Evolutionary conservation across 1,139 yeast species (phyloP).

Genomic region (Kodamaea plutei): DNA sequence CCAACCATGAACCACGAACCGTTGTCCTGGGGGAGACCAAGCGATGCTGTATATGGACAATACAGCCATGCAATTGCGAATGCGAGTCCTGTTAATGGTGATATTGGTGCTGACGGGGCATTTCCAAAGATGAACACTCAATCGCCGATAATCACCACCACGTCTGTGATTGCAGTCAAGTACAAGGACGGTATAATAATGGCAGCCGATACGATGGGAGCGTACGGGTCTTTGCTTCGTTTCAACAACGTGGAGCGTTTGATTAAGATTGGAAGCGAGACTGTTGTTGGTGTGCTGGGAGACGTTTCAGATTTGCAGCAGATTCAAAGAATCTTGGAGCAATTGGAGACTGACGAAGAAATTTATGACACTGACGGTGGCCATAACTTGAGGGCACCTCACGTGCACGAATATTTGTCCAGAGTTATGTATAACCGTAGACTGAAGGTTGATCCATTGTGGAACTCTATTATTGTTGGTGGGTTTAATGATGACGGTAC

Average conservation of each 20-base stretch:
- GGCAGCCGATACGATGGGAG: slow-evolving; percentile 93
- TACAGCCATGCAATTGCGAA: slow-evolving; percentile 73
- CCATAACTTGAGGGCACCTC: slow-evolving; percentile 73
- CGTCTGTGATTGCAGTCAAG: slow-evolving; percentile 89
- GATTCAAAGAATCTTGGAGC: slow-evolving; percentile 68
- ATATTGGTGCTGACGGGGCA: slow-evolving; percentile 18
- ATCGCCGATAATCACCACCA: slow-evolving; percentile 93
- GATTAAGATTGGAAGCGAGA: slow-evolving; percentile 73
- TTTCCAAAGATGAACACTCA: slow-evolving; percentile 85
- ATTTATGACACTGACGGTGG: slow-evolving; percentile 76
- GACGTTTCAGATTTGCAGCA: slow-evolving; percentile 94
- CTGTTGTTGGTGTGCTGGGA: slow-evolving; percentile 92
- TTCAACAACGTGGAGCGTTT: slow-evolving; percentile 83
- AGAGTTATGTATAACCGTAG: slow-evolving; percentile 84
- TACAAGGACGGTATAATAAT: slow-evolving; percentile 85
- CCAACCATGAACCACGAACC: slow-evolving; percentile 88
- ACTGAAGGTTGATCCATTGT: slow-evolving; percentile 89
- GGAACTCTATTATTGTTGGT: slow-evolving; percentile 93
- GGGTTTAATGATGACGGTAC: slow-evolving; percentile 70
- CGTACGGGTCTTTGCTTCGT: slow-evolving; percentile 90
- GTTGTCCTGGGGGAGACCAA: slow-evolving; percentile 92
- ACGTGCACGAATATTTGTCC: slow-evolving; percentile 83
- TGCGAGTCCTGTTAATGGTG: slow-evolving; percentile 26
- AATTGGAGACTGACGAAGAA: slow-evolving; percentile 68
- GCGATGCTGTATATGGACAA: slow-evolving; percentile 71